Base-by-base conservation (phyloP, 306 rosid species). In the Mimosa pudica region DNA sequence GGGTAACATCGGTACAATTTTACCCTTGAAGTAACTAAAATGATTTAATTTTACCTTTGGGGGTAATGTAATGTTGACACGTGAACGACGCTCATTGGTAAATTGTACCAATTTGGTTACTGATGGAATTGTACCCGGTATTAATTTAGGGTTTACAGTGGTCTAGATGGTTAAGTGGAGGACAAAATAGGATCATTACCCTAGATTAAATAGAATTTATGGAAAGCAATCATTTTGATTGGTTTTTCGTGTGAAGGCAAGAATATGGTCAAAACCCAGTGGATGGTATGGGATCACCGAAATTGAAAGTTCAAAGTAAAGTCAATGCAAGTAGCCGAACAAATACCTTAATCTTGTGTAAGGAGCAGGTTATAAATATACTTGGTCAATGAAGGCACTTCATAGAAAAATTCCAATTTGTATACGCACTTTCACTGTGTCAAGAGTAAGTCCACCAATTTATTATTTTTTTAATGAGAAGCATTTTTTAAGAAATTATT, bases 231-330 rank as follows among this genome's bases (percentile, higher is more conserved):
- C 0, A 13, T 64, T 64, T 35, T 64, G n/a, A 63, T 13, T 64
- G 45, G 7, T 8, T 12, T 33, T 12, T 35, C 18, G 13, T 6
- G 10, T 14, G 42, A 32, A 62, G n/a, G 46, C 10, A 64, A 64
- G 46, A 33, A 35, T 76, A 65, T 57, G 69, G 84, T 84, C 81
- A 80, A 80, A 75, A 49, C 66, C 84, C 82, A 70, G 63, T 57
- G 63, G 32, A 57, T 78, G 51, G 73, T 41, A 48, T 66, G 32
- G 16, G 36, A 77, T 18, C 30, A 33, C 30, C 70, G 2, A 2
- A 44, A 24, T 33, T 76, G 51, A 55, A 70, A 44, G 30, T 70
- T 71, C 65, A 70, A 65, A 71, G 71, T 13, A 35, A 60, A 65
- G 79, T 80, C 84, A 84, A 80, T 58, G 14, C 55, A 51, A 72